A percentile compares a stretch with the other conserved stretches of the same genome.
Evolutionary conservation across 345 rosid species (phyloP).

Genomic region (Tarenaya hassleriana): DNA sequence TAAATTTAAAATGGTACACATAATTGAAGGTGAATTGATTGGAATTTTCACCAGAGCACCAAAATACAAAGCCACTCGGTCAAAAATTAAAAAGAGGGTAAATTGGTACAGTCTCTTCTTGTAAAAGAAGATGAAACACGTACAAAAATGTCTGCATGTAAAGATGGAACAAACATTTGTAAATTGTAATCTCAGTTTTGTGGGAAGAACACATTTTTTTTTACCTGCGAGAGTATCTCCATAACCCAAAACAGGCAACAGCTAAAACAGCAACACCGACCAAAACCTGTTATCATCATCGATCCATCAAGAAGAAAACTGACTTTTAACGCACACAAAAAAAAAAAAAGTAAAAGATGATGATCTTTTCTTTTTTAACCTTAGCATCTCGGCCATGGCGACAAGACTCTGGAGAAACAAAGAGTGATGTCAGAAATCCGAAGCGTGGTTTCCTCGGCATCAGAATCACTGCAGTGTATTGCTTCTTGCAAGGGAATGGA

Average conservation of each 20-base stretch:
- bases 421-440: constrained; percentile 41
- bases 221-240: constrained; percentile 57
- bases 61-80: no score
- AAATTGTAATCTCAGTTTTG: background rate
- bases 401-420: no score
- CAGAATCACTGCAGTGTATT: constrained; percentile 71
- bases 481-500: constrained; percentile 70
- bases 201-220: background rate
- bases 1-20: no score
- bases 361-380: no score
- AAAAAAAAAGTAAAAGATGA: background rate
- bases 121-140: no score
- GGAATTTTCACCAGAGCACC: no score
- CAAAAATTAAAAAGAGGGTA: no score
- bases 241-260: constrained; percentile 42
- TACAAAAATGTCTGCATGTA: no score
- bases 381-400: constrained; percentile 39
- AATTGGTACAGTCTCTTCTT: no score
- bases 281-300: constrained; percentile 53
- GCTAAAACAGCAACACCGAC: constrained; percentile 51
- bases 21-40: no score
- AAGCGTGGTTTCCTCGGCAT: constrained; percentile 60
- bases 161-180: constrained; percentile 1
- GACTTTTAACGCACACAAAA: no score
- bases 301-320: no score